A percentile compares a stretch with the other conserved stretches of the same genome.
Conservation (phyloP, 202 grass and related monocot species). For the Saccharum hybrid region DNA sequence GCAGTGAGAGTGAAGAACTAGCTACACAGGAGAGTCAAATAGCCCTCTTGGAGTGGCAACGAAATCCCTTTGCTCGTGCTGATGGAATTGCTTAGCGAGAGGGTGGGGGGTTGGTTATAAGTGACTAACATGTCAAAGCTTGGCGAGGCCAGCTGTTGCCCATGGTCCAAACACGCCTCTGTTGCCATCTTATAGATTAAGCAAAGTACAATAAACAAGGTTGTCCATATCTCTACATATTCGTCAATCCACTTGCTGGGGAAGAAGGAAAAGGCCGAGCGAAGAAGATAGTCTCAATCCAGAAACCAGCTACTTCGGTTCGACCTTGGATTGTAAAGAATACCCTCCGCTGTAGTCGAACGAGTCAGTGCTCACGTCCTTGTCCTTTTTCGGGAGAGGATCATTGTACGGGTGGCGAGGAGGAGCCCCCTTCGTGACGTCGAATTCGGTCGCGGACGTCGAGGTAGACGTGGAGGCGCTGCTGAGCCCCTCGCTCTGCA, state of each 20-base stretch:
- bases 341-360: slow-evolving; percentile 88
- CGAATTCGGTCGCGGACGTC: slow-evolving; percentile 73
- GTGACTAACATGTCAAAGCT: neutral
- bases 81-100: neutral
- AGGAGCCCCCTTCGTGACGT: slow-evolving; percentile 53
- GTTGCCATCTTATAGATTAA: neutral
- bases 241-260: slow-evolving; percentile 28
- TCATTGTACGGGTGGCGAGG: slow-evolving; percentile 71
- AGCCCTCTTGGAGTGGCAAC: neutral
- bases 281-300: slow-evolving; percentile 31
- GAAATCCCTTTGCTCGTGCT: neutral
- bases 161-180: neutral
- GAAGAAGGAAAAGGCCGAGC: neutral
- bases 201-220: slow-evolving; percentile 7
- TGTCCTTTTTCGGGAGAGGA: slow-evolving; percentile 62
- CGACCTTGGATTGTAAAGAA: slow-evolving; percentile 63
- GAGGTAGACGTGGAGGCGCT: slow-evolving; percentile 64
- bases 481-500: slow-evolving; percentile 71
- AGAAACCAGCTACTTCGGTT: slow-evolving; percentile 68
- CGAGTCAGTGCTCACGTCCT: slow-evolving; percentile 67
- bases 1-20: neutral
- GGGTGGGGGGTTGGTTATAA: too few species aligned
- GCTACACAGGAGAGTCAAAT: neutral
- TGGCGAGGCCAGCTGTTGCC: neutral
- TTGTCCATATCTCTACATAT: slow-evolving; percentile 42